Base-by-base conservation (phyloP, 495 filamentous ascomycete genomes). In the Penicillium egyptiacum region DNA sequence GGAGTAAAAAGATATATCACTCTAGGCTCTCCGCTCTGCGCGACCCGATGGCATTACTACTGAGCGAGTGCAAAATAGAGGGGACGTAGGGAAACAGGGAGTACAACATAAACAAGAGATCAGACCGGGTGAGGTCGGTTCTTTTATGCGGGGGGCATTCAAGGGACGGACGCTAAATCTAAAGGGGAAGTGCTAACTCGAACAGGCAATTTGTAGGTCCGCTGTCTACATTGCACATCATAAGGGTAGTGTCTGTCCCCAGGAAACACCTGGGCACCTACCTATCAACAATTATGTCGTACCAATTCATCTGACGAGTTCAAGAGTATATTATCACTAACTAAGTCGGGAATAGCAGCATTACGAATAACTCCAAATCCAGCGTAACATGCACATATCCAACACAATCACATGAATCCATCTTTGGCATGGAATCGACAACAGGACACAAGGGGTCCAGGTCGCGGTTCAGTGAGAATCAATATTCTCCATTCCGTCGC, bases 321-420 rank as follows among this genome's bases (percentile, higher is more conserved):
- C 55, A 12, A 62, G 59, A 63, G 62, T 60, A 65, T 65, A 67
- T 67, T 67, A 67, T 62, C 53, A 60, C 59, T 60, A 64, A 50
- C 54, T 54, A 64, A 44, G 39, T 58, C 8, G 30, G 40, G 53
- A 61, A 55, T 39, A 47, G 20, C 47, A 50, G 44, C 63, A 49
- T 55, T 53, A 52, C 26, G 23, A 62, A 57, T 35, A 57, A 55
- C 53, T 47, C 53, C 53, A 47, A 28, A 55, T 25, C 42, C 53
- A 47, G 53, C 53, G 43, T 55, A 55, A 55, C 43, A 55, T 65
- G 56, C 53, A 50, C 59, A 51, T 39, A 35, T 31, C 31, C 25
- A 26, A 52, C 37, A 23, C 50, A 52, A 52, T 40, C 49, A 51
- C 33, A 16, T 49, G 52, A 61, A 56, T 57, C 56, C 56, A 51